These are phyloP conservation scores for Arthrinium puccinioides DNA, from an alignment of 2,329 filamentous ascomycete genomes.

Conservation along the genomic window DNA sequence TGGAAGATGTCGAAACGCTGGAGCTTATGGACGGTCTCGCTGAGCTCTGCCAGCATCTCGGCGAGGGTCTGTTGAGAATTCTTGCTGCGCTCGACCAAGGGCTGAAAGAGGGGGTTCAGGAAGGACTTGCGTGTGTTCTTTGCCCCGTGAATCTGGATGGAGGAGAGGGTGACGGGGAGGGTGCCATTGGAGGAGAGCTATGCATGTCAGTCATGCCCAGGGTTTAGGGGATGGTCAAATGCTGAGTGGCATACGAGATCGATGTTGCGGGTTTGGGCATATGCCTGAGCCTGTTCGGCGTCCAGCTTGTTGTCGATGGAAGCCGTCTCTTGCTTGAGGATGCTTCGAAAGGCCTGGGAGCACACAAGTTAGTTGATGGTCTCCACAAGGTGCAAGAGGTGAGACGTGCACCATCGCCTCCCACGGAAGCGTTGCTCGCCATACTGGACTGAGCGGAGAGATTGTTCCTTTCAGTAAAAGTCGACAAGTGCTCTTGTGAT, in stretches of 20 bases:
- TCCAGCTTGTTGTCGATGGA: conserved; percentile 19
- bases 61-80: conserved; percentile 68
- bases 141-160: conserved; percentile 76
- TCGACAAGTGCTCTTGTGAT: no score
- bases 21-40: conserved; percentile 45
- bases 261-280: conserved; percentile 54
- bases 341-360: conserved; percentile 20
- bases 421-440: no score
- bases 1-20: conserved; percentile 82
- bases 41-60: conserved; percentile 53
- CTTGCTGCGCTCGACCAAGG: conserved; percentile 63
- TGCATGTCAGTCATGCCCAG: background rate
- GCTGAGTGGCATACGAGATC: conserved; percentile 48
- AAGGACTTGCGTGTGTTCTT: conserved; percentile 77
- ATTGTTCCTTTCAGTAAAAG: no score
- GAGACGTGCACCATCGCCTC: no score
- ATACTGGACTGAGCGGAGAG: no score
- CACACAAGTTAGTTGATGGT: no score
- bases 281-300: conserved; percentile 13
- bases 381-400: no score
- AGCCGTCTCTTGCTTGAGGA: conserved; percentile 19
- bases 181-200: conserved; percentile 77
- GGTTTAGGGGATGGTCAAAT: conserved; percentile 4
- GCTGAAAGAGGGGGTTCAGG: conserved; percentile 72
- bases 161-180: conserved; percentile 80